These are phyloP conservation scores for Colletotrichum aenigma DNA, from an alignment of 2,329 filamentous ascomycete species.

Conservation along the genomic window DNA sequence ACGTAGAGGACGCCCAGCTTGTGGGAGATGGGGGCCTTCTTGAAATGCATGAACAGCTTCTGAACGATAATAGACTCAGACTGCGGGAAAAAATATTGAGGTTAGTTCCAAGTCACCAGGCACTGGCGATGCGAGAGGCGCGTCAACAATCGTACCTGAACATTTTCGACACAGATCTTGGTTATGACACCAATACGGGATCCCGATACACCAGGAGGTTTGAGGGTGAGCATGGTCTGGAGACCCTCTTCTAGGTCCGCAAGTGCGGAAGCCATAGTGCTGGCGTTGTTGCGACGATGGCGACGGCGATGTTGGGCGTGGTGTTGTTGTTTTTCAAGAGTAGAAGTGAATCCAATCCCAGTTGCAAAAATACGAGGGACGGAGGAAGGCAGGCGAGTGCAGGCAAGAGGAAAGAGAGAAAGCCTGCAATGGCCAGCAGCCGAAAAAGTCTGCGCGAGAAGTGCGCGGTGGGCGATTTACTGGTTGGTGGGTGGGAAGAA, in stretches of 20 bases:
- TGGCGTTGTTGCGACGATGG: background rate
- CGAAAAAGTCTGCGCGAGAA: background rate
- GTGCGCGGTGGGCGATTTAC: conserved; percentile 9
- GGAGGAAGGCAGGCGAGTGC: background rate
- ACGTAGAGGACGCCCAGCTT: conserved; percentile 99
- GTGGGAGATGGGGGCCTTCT: conserved; percentile 91
- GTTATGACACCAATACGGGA: conserved; percentile 91
- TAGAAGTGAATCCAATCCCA: background rate
- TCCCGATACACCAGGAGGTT: conserved; percentile 92
- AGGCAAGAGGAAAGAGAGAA: background rate
- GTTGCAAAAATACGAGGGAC: conserved; percentile 6
- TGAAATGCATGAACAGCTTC: conserved; percentile 97
- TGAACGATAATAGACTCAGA: conserved; percentile 94
- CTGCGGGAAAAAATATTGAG: conserved; percentile 48
- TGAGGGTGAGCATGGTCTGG: conserved; percentile 88
- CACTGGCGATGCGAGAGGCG: background rate
- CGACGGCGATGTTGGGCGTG: background rate
- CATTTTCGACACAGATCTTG: conserved; percentile 83
- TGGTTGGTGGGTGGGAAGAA: background rate
- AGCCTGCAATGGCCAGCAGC: background rate
- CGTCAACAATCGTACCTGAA: conserved; percentile 71
- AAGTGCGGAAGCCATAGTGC: conserved; percentile 75
- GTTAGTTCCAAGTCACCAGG: conserved; percentile 28
- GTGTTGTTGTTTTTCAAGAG: background rate
- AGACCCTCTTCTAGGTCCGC: conserved; percentile 89